Conservation (phyloP, 768 basidiomycete species). For the Melanogaster broomeanus region DNA sequence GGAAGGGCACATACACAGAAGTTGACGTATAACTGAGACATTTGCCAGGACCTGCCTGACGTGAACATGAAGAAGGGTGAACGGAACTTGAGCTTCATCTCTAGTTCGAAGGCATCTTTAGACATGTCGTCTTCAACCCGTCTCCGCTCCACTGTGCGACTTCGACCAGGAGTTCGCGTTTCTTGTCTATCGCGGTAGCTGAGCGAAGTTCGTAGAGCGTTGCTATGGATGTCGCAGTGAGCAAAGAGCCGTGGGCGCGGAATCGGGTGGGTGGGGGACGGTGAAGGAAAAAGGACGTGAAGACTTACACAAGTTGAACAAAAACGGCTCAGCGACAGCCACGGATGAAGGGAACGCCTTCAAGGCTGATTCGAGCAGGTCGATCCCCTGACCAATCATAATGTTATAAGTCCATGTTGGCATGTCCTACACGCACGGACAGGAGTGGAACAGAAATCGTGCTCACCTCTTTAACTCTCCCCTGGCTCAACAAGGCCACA, state of each 20-base stretch:
- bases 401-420: background rate
- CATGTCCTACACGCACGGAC: background rate
- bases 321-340: conserved; percentile 76
- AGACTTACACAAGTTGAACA: conserved; percentile 79
- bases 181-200: conserved; percentile 70
- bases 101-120: conserved; percentile 74
- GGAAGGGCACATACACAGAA: background rate
- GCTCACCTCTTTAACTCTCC: conserved; percentile 68
- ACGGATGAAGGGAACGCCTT: conserved; percentile 66
- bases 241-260: background rate
- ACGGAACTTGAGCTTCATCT: too few relatives aligned
- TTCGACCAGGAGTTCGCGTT: conserved; percentile 69
- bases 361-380: conserved; percentile 64
- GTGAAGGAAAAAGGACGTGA: background rate
- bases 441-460: background rate
- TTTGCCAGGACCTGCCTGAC: too few relatives aligned
- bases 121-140: conserved; percentile 70
- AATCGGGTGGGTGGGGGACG: background rate
- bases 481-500: conserved; percentile 70
- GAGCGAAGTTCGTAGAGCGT: conserved; percentile 85
- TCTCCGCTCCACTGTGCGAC: conserved; percentile 88
- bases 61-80: too few relatives aligned
- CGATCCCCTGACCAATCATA: conserved; percentile 54
- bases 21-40: too few relatives aligned
- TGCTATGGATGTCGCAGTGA: conserved; percentile 42